A percentile compares a stretch with the other conserved stretches of the same genome.
Evolutionary conservation across 2,329 filamentous ascomycete species (phyloP).

Genomic region (Pseudogymnoascus sp.): DNA sequence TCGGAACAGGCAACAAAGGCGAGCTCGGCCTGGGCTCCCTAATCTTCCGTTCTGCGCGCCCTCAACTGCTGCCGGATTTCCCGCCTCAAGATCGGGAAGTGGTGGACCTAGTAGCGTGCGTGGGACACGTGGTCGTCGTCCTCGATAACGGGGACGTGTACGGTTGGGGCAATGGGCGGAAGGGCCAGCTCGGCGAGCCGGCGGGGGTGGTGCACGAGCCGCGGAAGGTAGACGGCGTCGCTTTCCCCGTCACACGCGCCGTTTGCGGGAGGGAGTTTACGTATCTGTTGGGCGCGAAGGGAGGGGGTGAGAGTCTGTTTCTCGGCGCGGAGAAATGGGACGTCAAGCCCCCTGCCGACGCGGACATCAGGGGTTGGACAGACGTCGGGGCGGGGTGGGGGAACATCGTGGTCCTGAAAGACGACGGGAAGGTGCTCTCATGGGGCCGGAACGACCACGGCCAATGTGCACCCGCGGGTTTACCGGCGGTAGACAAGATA

Average conservation of each 20-base stretch:
- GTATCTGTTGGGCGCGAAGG: constrained; percentile 50
- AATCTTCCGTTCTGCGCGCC: constrained; percentile 40
- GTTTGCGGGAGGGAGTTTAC: constrained; percentile 84
- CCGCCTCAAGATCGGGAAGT: constrained; percentile 53
- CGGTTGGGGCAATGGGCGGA: constrained; percentile 82
- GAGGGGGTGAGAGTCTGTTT: constrained; percentile 52
- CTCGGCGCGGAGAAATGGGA: constrained; percentile 71
- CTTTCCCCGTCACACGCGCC: constrained; percentile 57
- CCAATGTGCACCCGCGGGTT: constrained; percentile 57
- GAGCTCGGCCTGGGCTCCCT: constrained; percentile 59
- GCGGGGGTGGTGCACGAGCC: constrained; percentile 49
- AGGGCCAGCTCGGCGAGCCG: constrained; percentile 68
- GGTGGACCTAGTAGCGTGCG: constrained; percentile 59
- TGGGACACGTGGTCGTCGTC: constrained; percentile 69
- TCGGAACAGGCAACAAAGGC: constrained; percentile 60
- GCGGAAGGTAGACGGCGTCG: constrained; percentile 46
- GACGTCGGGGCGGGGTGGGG: constrained; percentile 76
- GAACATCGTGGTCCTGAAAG: constrained; percentile 61
- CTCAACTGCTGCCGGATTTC: constrained; percentile 50
- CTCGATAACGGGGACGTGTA: constrained; percentile 68
- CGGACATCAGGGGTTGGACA: constrained; percentile 48
- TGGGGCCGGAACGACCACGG: constrained; percentile 86
- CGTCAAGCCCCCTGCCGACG: constrained; percentile 51
- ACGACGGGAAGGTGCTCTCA: constrained; percentile 51
- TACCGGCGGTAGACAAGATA: constrained; percentile 55